Conservation (phyloP, 2,329 filamentous ascomycete species). For the Cladosporium cucumerinum region DNA sequence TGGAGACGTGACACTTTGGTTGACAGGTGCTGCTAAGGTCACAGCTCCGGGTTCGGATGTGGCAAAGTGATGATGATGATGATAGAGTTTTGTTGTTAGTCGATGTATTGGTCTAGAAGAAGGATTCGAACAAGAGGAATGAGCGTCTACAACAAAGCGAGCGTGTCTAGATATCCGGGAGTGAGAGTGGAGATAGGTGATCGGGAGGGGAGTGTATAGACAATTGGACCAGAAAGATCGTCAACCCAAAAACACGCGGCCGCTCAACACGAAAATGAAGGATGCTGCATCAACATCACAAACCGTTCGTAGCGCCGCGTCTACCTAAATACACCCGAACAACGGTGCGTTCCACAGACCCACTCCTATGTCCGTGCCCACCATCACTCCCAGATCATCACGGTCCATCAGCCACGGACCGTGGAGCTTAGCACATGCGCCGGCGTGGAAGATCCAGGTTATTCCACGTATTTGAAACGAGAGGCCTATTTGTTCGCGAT, state of each 20-base stretch:
- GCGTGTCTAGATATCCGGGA: conserved; percentile 13
- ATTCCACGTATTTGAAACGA: conserved; percentile 8
- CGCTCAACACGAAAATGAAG: conserved; percentile 18
- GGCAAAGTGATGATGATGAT: background rate
- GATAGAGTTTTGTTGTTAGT: background rate
- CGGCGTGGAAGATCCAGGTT: conserved; percentile 11
- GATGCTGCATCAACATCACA: conserved; percentile 18
- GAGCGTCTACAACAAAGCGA: conserved; percentile 17
- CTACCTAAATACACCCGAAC: conserved; percentile 17
- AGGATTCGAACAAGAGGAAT: conserved; percentile 4
- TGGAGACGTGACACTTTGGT: conserved; percentile 10
- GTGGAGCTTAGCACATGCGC: background rate
- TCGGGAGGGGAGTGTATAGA: conserved; percentile 11
- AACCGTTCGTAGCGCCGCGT: conserved; percentile 15
- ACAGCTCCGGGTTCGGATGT: conserved; percentile 1
- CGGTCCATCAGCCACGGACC: background rate
- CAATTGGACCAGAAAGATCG: conserved; percentile 10
- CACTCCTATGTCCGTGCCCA: conserved; percentile 11
- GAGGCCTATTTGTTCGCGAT: background rate
- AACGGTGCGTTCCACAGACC: conserved; percentile 14
- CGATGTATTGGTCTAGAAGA: background rate
- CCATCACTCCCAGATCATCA: conserved; percentile 5
- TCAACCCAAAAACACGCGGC: conserved; percentile 17
- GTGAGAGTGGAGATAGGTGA: conserved; percentile 6
- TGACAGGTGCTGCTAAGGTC: conserved; percentile 7